phyloP scores from a whole-genome alignment of 306 rosid genomes.

The Fragaria iinumae region DNA sequence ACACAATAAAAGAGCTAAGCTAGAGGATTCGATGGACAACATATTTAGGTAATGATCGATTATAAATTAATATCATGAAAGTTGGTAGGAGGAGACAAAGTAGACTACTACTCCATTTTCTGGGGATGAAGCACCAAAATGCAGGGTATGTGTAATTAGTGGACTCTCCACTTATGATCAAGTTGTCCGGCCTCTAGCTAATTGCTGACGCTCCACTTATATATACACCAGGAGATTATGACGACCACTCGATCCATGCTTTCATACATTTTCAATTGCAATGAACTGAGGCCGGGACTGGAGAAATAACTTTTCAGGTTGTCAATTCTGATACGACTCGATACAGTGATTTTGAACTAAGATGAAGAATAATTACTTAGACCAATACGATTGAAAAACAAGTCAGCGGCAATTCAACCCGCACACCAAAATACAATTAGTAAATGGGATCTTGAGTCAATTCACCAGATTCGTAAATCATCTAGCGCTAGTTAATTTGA shows the following conservation, averaged over 20 bases:
- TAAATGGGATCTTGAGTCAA: no score
- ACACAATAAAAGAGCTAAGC: no score
- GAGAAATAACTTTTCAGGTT: not conserved
- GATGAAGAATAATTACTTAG: no score
- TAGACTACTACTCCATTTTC: not conserved
- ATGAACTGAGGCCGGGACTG: not conserved
- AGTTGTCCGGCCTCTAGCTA: not conserved
- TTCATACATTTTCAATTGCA: not conserved
- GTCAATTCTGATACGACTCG: not conserved
- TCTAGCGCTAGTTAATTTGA: no score
- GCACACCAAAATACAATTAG: no score
- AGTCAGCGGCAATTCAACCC: no score
- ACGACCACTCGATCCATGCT: not conserved
- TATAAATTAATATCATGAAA: not conserved
- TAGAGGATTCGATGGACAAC: not conserved
- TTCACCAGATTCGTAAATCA: no score
- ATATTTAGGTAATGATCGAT: not conserved
- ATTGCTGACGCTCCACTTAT: not conserved
- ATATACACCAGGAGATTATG: not conserved
- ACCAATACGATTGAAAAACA: no score
- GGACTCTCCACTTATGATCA: constrained; percentile 1
- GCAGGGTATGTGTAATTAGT: not conserved
- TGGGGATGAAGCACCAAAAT: not conserved
- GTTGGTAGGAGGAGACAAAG: not conserved
- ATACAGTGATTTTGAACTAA: not conserved